Base-by-base conservation (phyloP, 768 basidiomycete species). In the Collybiopsis luxurians region DNA sequence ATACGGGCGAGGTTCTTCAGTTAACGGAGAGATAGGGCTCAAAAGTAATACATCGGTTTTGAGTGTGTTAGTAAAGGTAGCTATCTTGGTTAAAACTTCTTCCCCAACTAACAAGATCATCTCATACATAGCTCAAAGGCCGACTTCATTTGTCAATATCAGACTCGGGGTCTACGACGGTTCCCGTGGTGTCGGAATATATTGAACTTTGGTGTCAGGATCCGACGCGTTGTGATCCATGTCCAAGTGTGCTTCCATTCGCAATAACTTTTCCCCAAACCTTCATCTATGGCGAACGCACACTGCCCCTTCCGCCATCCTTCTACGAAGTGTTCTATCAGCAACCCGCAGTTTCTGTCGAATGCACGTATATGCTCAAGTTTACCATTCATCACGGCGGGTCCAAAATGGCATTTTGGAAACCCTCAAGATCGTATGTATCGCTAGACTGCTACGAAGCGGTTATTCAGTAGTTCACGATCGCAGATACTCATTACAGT, bases 241-340 rank as follows among this genome's bases (percentile, higher is more conserved):
- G 76, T 62, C 75, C 78, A 6, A 71, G 71, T 21, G 63, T 73
- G 19, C 66, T 78, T 15, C 71, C 74, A 21, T 73, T 79, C 50
- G 63, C 65, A 19, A 52, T 77, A 26, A 66, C 65, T 26, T 71
- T 78, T 55, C 76, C 76, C 7, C 47, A 55, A 49, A 68, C 64
- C 12, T 76, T 72, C 56, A 55, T 63, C 42, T 60, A 65, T 19
- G 67, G 71, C 1, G 71, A 66, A 7, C 67, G 64, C 43, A 50
- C 58, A 21, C 71, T 65, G 55, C 66, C 67, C 17, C 60, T 76
- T 21, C 76, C 75, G 7, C 76, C 76, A 4, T 71, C 76, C 1
- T 76, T 74, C 58, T 72, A 75, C 53, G 67, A 69, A 19, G 65
- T 64, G 0, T 74, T 71, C 53, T 63, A 70, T 10, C 70, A 66